Conservation (phyloP, 177 flowering plant species). For the Tripterygium wilfordii region DNA sequence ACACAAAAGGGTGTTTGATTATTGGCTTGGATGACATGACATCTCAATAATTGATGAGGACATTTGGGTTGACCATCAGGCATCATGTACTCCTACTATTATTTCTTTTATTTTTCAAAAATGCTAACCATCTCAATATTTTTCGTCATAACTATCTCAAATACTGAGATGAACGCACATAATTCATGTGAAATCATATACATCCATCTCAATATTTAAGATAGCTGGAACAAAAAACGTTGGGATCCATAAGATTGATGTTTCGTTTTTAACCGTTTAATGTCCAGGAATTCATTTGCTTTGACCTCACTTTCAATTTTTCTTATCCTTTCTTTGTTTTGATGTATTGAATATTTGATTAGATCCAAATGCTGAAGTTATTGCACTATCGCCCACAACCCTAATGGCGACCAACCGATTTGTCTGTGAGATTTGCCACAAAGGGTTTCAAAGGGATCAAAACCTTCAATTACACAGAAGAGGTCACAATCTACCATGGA, state of each 20-base stretch:
- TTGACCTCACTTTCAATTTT: too few relatives aligned
- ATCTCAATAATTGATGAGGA: conserved; percentile 24
- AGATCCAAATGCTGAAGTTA: conserved; percentile 83
- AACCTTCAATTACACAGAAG: conserved; percentile 66
- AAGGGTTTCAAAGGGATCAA: conserved; percentile 64
- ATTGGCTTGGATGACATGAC: conserved; percentile 28
- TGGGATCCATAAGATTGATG: too few relatives aligned
- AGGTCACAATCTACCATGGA: conserved; percentile 77
- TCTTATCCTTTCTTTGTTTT: too few relatives aligned
- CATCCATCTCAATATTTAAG: too few relatives aligned
- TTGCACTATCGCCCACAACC: conserved; percentile 76
- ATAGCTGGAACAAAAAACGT: too few relatives aligned
- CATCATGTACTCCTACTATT: conserved; percentile 6
- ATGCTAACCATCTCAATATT: too few relatives aligned
- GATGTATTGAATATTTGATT: neutral
- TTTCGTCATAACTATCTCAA: too few relatives aligned
- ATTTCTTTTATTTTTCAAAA: conserved; percentile 1
- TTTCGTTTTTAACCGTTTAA: too few relatives aligned
- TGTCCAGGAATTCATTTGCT: too few relatives aligned
- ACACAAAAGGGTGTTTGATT: too few relatives aligned
- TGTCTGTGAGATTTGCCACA: conserved; percentile 59
- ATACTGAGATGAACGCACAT: too few relatives aligned
- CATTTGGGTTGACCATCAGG: conserved; percentile 18
- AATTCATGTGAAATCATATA: too few relatives aligned
- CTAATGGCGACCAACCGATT: conserved; percentile 82